Percentiles rank a stretch among this genome's conserved stretches.
phyloP scores from a whole-genome alignment of 139 green algal species.

The Chlorella ohadii region DNA sequence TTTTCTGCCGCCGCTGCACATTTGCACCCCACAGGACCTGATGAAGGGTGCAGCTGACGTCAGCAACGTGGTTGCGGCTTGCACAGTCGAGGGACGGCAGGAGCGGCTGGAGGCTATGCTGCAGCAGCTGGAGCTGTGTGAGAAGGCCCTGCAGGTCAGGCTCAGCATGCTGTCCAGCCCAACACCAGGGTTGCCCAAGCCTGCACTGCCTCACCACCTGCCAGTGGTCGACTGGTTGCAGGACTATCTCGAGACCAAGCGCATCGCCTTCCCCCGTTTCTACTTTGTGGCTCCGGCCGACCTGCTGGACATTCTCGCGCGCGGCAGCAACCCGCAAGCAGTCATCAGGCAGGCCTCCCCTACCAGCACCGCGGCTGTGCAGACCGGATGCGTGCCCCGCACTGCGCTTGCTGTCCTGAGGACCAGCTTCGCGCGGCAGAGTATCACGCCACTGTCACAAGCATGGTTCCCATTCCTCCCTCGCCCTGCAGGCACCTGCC shows the following conservation, averaged over 20 bases:
- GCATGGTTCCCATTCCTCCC: no score
- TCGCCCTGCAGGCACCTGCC: constrained; percentile 73
- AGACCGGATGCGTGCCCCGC: no score
- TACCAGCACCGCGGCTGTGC: not conserved
- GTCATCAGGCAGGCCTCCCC: constrained; percentile 63
- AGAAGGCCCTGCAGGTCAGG: constrained; percentile 88
- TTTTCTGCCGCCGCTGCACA: not conserved
- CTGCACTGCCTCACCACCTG: not conserved
- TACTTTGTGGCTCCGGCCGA: constrained; percentile 94
- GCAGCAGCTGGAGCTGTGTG: constrained; percentile 88
- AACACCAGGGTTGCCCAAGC: not conserved
- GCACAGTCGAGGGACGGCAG: constrained; percentile 87
- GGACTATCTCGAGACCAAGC: constrained; percentile 95
- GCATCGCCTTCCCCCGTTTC: constrained; percentile 92
- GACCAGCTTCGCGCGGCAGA: no score
- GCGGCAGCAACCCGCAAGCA: constrained; percentile 85
- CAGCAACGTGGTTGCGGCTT: constrained; percentile 89
- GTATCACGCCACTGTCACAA: no score
- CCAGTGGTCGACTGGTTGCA: constrained; percentile 36
- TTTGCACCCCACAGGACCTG: constrained; percentile 60
- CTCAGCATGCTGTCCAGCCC: not conserved
- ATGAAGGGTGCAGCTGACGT: constrained; percentile 80
- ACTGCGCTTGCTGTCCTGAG: no score
- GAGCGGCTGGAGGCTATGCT: constrained; percentile 92
- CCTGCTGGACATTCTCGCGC: constrained; percentile 93